These are phyloP conservation scores for Dipteronia dyeriana DNA, from an alignment of 345 rosid species.

Conservation along the genomic window DNA sequence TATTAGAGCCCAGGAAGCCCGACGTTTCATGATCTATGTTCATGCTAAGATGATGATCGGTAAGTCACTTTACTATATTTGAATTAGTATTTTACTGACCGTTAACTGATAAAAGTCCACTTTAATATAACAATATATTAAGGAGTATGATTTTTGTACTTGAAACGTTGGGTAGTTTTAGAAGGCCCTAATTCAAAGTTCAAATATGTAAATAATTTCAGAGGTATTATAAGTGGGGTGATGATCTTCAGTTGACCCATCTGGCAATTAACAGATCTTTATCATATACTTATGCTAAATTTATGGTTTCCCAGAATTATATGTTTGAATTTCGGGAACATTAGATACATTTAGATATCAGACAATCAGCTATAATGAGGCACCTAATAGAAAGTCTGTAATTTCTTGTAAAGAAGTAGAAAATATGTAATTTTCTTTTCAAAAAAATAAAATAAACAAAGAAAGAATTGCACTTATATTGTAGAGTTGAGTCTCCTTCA, in stretches of 20 bases:
- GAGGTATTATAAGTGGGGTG: not conserved
- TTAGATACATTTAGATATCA: too few relatives aligned
- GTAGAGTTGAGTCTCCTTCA: not conserved
- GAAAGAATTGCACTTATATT: too few relatives aligned
- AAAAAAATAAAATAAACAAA: too few relatives aligned
- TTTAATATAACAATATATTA: not conserved
- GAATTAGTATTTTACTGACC: not conserved
- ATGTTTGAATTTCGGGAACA: too few relatives aligned
- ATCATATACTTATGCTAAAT: too few relatives aligned
- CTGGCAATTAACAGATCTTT: not conserved
- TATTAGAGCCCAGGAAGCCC: constrained; percentile 83
- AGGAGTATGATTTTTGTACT: not conserved
- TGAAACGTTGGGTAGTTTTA: not conserved
- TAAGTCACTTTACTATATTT: constrained; percentile 23
- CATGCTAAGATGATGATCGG: constrained; percentile 99
- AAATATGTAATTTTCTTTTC: too few relatives aligned
- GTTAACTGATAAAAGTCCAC: not conserved
- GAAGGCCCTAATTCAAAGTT: not conserved
- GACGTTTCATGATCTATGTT: constrained; percentile 98
- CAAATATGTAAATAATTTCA: not conserved
- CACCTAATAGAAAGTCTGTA: too few relatives aligned
- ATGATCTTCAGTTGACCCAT: not conserved
- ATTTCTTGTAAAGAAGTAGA: too few relatives aligned
- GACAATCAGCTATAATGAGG: too few relatives aligned
- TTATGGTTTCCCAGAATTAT: too few relatives aligned